Evolutionary conservation across 2,329 filamentous ascomycete species (phyloP).

Genomic region (Immersiporthe knoxdaviesiana): DNA sequence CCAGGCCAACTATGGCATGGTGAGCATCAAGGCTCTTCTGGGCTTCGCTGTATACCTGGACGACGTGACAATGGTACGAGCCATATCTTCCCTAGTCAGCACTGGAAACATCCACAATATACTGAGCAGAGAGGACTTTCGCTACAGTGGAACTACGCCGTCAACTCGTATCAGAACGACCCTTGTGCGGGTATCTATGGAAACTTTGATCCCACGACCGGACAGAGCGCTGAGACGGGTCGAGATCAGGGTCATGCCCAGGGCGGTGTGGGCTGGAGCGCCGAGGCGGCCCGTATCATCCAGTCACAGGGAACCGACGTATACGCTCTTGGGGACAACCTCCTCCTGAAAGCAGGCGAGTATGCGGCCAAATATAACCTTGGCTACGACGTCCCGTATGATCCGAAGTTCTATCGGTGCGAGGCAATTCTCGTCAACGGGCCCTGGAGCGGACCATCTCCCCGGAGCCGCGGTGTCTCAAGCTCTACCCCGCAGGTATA

Average conservation of each 20-base stretch:
- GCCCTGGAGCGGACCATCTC: constrained; percentile 40
- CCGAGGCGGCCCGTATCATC: constrained; percentile 39
- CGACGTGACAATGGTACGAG: constrained; percentile 40
- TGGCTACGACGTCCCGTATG: constrained; percentile 40
- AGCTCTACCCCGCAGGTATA: constrained; percentile 25
- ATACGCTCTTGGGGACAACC: constrained; percentile 37
- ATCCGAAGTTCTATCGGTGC: constrained; percentile 43
- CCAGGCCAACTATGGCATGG: constrained; percentile 48
- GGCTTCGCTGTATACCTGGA: constrained; percentile 46
- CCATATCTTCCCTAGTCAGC: no score
- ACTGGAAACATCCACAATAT: no score
- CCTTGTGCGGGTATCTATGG: constrained; percentile 41
- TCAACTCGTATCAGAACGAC: constrained; percentile 42
- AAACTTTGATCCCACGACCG: constrained; percentile 39
- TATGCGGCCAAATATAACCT: constrained; percentile 46
- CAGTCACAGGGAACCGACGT: constrained; percentile 43
- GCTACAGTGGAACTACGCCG: constrained; percentile 43
- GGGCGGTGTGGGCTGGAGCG: constrained; percentile 41
- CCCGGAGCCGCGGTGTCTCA: constrained; percentile 34
- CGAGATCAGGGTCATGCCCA: constrained; percentile 43
- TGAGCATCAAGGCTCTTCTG: constrained; percentile 44
- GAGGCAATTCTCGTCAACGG: constrained; percentile 45
- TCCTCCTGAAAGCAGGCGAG: constrained; percentile 42
- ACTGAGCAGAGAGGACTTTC: no score
- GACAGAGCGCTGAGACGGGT: constrained; percentile 42